Percentiles rank a stretch among this genome's conserved stretches.
phyloP scores from a whole-genome alignment of 2,329 filamentous ascomycete genomes.

The Alternaria infectoria region DNA sequence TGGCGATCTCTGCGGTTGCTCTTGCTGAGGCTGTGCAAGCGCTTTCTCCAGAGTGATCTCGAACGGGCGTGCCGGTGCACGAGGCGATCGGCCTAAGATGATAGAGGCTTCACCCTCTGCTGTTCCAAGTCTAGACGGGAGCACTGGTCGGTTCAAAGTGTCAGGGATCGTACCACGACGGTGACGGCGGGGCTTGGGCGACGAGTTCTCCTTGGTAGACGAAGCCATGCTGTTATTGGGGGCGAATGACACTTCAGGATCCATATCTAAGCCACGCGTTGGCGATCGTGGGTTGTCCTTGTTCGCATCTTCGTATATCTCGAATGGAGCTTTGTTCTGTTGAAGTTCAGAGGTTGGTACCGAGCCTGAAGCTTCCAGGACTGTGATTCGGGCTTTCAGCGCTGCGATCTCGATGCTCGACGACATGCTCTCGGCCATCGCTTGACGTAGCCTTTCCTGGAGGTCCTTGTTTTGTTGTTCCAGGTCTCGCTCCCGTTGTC shows the following conservation, averaged over 20 bases:
- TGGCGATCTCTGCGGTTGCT: slow-evolving; percentile 25
- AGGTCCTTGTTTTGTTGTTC: slow-evolving; percentile 62
- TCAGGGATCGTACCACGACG: slow-evolving; percentile 35
- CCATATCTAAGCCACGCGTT: slow-evolving; percentile 14
- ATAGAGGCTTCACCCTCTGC: slow-evolving; percentile 28
- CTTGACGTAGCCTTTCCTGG: slow-evolving; percentile 45
- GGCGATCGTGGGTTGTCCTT: slow-evolving; percentile 24
- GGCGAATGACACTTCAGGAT: slow-evolving; percentile 19
- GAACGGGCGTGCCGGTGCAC: slow-evolving; percentile 2
- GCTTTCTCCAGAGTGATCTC: slow-evolving; percentile 18
- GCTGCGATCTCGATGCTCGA: slow-evolving; percentile 42
- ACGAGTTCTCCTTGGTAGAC: slow-evolving; percentile 40
- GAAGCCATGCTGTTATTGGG: slow-evolving; percentile 23
- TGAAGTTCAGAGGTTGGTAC: slow-evolving; percentile 20
- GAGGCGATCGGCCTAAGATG: slow-evolving; percentile 29
- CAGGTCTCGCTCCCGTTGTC: slow-evolving; percentile 69
- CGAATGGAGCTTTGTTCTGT: slow-evolving; percentile 30
- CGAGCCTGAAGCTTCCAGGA: slow-evolving; percentile 33
- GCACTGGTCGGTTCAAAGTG: slow-evolving; percentile 13
- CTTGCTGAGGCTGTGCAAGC: slow-evolving; percentile 7
- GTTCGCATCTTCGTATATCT: slow-evolving; percentile 40
- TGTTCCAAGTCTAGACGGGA: slow-evolving; percentile 20
- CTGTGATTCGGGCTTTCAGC: slow-evolving; percentile 41
- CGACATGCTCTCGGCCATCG: slow-evolving; percentile 41
- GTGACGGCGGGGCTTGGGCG: slow-evolving; percentile 29